Evolutionary conservation across 2,329 filamentous ascomycete genomes (phyloP), one percentile per base, ranked within the genome.

Genomic region (Chrysoporthe cubensis): DNA sequence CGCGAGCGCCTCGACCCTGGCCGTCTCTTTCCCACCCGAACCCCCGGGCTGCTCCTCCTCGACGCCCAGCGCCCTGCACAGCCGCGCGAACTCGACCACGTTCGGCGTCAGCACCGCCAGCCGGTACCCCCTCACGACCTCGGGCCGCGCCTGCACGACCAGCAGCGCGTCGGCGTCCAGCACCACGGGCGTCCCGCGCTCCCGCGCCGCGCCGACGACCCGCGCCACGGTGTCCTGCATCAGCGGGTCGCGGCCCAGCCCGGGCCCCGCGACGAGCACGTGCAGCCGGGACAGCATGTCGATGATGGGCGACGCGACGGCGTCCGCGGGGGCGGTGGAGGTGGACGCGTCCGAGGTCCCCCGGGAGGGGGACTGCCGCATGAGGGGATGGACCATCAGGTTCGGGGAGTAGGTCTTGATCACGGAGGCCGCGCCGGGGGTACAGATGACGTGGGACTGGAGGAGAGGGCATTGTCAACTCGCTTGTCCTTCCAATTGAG

Each of bases 401-500:
- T 98, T 97, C 2, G 96, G 96, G 26, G 94, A 97, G 82, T 98
- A 99, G 4, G 93, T 93, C 83, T 99, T 99, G 81, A 99, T 97
- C 48, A 97, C 94, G 75, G 88, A 85, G 59, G 87, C 93, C 2
- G 96, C 96, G 65, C 87, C 91, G 11, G 92, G 93, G 69, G 97
- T 97, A 83, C 96, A 99, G 76, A 99, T 97, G 71, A 99, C 91
- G 81, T 97, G 95, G 71, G 91, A 93, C 93, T 93, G 65, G 42
- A 65, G 61, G 46, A 60, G 61, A 60, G 62, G 34, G 16, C 42
- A 18, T 34, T 3, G 21, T 61, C 34, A 61, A 21, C 40, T 44
- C 37, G 40, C 9, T 59, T 63, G 43, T 67, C 40, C 52, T 37
- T 44, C 13, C 18, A 44, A 18, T n/a, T 26, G 26, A 26, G 26